A percentile compares a stretch with the other conserved stretches of the same genome.
phyloP scores from a whole-genome alignment of 768 basidiomycete genomes.

The Cystobasidium onofrii region DNA sequence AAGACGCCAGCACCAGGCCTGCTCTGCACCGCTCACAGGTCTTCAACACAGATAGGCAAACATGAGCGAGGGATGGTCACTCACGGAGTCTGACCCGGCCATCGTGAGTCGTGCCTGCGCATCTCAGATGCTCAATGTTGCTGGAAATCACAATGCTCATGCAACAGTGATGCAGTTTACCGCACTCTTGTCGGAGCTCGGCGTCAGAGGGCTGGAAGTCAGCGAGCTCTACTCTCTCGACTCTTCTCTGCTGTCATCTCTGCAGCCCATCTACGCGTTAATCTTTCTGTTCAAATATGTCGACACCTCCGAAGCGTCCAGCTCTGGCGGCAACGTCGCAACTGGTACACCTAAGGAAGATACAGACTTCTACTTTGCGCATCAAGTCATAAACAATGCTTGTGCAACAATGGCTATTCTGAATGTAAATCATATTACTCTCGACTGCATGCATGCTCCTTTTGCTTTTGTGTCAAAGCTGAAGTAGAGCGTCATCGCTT shows the following conservation, averaged over 20 bases:
- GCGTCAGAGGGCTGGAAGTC: conserved; percentile 67
- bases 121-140: conserved; percentile 27
- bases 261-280: conserved; percentile 78
- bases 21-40: background rate
- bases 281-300: conserved; percentile 97
- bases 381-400: conserved; percentile 81
- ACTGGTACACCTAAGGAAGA: conserved; percentile 16
- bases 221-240: conserved; percentile 62
- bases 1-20: background rate
- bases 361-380: conserved; percentile 30
- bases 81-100: conserved; percentile 31
- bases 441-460: conserved; percentile 11
- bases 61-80: conserved; percentile 28
- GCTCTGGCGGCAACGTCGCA: conserved; percentile 12
- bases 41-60: background rate
- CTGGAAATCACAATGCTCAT: background rate
- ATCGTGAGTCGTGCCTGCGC: background rate
- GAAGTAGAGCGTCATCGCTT: background rate
- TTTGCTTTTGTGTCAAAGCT: conserved; percentile 42
- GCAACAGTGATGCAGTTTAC: conserved; percentile 47
- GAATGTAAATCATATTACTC: conserved; percentile 74
- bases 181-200: conserved; percentile 68
- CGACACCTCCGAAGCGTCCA: conserved; percentile 47
- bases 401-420: conserved; percentile 87
- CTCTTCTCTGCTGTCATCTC: conserved; percentile 53